Evolutionary conservation across 306 rosid species (phyloP).

Genomic region (Ormosia semicastrata): DNA sequence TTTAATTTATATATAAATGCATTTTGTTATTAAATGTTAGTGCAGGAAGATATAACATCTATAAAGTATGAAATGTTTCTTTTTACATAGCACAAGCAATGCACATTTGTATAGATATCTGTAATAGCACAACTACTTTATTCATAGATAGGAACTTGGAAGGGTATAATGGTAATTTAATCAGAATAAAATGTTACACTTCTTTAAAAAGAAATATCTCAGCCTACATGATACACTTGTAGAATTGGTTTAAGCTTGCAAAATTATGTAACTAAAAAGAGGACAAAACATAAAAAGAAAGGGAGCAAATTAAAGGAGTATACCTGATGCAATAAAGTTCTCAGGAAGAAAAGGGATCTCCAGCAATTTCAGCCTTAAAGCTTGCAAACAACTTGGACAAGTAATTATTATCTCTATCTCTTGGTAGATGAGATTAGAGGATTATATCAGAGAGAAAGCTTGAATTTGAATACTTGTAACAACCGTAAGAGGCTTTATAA

Average conservation of each 20-base stretch:
- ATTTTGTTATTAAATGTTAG: background rate
- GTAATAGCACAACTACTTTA: background rate
- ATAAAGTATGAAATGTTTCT: background rate
- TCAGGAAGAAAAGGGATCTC: background rate
- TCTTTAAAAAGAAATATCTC: background rate
- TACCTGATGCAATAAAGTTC: background rate
- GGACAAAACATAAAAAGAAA: slow-evolving; percentile 5
- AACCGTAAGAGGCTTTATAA: slow-evolving; percentile 9
- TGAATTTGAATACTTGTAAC: slow-evolving; percentile 33
- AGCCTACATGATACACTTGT: background rate
- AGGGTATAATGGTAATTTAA: background rate
- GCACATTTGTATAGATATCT: background rate
- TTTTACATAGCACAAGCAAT: no score
- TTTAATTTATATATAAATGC: background rate
- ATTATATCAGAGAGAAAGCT: background rate
- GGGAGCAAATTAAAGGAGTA: background rate
- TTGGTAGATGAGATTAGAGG: background rate
- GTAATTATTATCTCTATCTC: slow-evolving; percentile 1
- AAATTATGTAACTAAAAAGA: background rate
- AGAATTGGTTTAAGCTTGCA: slow-evolving; percentile 7
- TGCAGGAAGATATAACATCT: background rate
- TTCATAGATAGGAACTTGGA: background rate
- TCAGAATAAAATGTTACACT: background rate
- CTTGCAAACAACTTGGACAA: slow-evolving; percentile 39
- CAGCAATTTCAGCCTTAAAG: slow-evolving; percentile 38